Evolutionary conservation across 73 alveolate genomes (phyloP).

Genomic region (Loxodes magnus): DNA sequence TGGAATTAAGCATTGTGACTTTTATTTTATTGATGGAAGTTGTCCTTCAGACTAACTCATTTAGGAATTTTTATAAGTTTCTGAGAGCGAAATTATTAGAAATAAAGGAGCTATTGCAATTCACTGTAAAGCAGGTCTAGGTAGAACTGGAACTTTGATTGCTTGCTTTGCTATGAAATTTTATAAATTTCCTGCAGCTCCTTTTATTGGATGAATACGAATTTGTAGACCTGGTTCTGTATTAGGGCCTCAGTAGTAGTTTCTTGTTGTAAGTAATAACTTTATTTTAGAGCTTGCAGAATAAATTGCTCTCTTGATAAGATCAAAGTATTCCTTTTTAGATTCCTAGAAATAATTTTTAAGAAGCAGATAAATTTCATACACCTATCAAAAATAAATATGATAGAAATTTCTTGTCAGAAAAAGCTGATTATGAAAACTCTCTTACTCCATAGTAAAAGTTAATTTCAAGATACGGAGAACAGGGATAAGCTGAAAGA

Average conservation of each 20-base stretch:
- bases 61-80: slow-evolving; percentile 28
- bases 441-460: no score
- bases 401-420: no score
- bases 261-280: not conserved
- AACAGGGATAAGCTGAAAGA: slow-evolving; percentile 23
- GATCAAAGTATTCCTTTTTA: no score
- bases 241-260: slow-evolving; percentile 69
- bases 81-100: slow-evolving; percentile 41
- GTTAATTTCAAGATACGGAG: slow-evolving; percentile 32
- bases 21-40: slow-evolving; percentile 66
- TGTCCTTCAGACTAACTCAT: slow-evolving; percentile 54
- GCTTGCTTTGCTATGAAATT: slow-evolving; percentile 76
- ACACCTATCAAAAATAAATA: no score
- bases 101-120: slow-evolving; percentile 76
- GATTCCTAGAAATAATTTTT: no score
- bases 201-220: slow-evolving; percentile 71
- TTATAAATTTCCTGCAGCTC: slow-evolving; percentile 54
- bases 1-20: slow-evolving; percentile 54
- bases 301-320: no score
- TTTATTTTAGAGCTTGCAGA: no score
- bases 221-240: slow-evolving; percentile 69
- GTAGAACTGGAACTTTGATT: slow-evolving; percentile 81
- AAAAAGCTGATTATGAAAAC: no score
- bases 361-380: no score
- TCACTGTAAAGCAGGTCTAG: slow-evolving; percentile 88